Evolutionary conservation across 768 basidiomycete genomes (phyloP).

Genomic region (Agaricus blazei): DNA sequence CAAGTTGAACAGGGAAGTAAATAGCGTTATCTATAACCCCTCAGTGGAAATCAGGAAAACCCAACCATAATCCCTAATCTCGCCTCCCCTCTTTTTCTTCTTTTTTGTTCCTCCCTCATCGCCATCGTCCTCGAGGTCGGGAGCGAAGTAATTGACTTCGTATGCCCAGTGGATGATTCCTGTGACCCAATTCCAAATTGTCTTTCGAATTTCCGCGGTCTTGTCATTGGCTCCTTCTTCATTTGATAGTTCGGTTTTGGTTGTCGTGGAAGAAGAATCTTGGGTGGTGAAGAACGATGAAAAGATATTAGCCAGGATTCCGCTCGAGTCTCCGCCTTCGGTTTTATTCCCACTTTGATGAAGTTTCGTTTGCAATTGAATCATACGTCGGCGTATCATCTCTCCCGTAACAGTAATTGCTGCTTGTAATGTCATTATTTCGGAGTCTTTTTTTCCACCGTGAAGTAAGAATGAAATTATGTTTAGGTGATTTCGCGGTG

Average conservation of each 20-base stretch:
- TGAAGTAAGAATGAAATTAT: neutral
- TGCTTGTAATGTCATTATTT: slow-evolving; percentile 2
- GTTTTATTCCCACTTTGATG: neutral
- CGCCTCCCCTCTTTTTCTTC: slow-evolving; percentile 3
- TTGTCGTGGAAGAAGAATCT: neutral
- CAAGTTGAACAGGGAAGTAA: neutral
- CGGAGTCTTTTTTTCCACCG: neutral
- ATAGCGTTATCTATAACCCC: neutral
- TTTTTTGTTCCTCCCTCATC: neutral
- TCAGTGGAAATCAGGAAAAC: slow-evolving; percentile 1
- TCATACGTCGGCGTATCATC: neutral
- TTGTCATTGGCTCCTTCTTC: neutral
- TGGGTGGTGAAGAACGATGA: neutral
- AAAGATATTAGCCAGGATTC: neutral
- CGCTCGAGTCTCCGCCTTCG: neutral
- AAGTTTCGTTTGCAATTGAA: neutral
- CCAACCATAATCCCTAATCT: slow-evolving; percentile 9
- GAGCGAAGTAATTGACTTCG: slow-evolving; percentile 9
- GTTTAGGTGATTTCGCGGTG: neutral
- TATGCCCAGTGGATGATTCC: slow-evolving; percentile 9
- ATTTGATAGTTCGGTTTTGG: neutral
- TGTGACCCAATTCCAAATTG: slow-evolving; percentile 2
- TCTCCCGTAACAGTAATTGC: neutral
- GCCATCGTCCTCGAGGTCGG: neutral
- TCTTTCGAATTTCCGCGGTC: neutral